Evolutionary conservation across 2,329 filamentous ascomycete genomes (phyloP).

Genomic region (Venturia carpophila): DNA sequence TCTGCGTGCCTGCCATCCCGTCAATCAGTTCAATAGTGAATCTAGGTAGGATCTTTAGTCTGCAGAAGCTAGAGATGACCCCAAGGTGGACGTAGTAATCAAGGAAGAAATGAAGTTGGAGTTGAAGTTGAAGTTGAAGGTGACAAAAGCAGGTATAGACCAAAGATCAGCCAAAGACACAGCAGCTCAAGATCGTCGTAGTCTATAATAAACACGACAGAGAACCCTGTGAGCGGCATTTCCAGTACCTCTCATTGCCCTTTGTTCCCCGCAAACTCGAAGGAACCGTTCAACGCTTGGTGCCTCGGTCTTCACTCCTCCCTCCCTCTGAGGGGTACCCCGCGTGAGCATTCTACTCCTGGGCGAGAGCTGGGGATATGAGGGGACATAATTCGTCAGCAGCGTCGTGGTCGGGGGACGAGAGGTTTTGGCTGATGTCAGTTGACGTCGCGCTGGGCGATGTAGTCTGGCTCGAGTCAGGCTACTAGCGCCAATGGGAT

Average conservation of each 20-base stretch:
- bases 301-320: not conserved
- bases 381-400: not conserved
- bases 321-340: not conserved
- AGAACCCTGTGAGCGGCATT: not conserved
- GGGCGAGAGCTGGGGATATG: not conserved
- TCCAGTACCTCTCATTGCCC: not conserved
- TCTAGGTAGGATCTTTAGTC: not conserved
- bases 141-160: not conserved
- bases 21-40: not conserved
- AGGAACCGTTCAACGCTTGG: not conserved
- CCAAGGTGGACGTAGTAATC: not conserved
- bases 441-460: not conserved
- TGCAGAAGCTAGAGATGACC: not conserved
- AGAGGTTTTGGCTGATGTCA: not conserved
- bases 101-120: not conserved
- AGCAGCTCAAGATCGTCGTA: not conserved
- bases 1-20: constrained; percentile 16
- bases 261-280: not conserved
- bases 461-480: not conserved
- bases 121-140: too few relatives aligned
- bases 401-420: not conserved
- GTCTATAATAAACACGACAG: not conserved
- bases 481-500: not conserved
- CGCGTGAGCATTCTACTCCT: not conserved
- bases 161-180: not conserved